Conservation (phyloP, 495 filamentous ascomycete genomes). For the Bacidia gigantensis region DNA sequence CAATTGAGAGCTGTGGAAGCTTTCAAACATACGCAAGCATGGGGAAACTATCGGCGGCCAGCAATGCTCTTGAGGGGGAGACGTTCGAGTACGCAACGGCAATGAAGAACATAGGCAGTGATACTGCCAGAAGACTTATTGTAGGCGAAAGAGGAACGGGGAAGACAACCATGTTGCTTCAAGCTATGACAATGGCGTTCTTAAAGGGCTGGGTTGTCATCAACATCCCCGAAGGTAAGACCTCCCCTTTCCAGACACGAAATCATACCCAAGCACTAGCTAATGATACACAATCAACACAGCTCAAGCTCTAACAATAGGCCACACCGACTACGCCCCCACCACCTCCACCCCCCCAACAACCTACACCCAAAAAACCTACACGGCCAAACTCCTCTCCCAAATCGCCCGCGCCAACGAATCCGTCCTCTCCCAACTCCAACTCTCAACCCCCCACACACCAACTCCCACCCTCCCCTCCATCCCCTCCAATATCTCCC, state of each 20-base stretch:
- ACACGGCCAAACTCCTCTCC: slow-evolving; percentile 55
- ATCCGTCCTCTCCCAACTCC: slow-evolving; percentile 41
- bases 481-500: slow-evolving; percentile 44
- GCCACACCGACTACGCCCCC: slow-evolving; percentile 62
- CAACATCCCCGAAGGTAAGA: slow-evolving; percentile 79
- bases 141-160: slow-evolving; percentile 60
- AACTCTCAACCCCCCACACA: slow-evolving; percentile 31
- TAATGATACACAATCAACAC: not conserved
- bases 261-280: not conserved
- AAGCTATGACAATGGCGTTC: slow-evolving; percentile 72
- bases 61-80: slow-evolving; percentile 60
- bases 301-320: slow-evolving; percentile 74
- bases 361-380: slow-evolving; percentile 64
- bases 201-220: slow-evolving; percentile 80
- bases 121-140: slow-evolving; percentile 52
- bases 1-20: slow-evolving; percentile 67
- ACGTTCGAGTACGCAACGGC: slow-evolving; percentile 52
- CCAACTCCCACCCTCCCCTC: slow-evolving; percentile 41
- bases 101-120: slow-evolving; percentile 40
- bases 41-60: slow-evolving; percentile 73
- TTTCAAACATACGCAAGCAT: slow-evolving; percentile 84
- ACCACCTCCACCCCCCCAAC: slow-evolving; percentile 43
- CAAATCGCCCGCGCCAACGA: slow-evolving; percentile 61
- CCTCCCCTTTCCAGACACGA: not conserved
- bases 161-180: slow-evolving; percentile 74